Evolutionary conservation across 768 basidiomycete species (phyloP).

Genomic region (Amanita brunnescens): DNA sequence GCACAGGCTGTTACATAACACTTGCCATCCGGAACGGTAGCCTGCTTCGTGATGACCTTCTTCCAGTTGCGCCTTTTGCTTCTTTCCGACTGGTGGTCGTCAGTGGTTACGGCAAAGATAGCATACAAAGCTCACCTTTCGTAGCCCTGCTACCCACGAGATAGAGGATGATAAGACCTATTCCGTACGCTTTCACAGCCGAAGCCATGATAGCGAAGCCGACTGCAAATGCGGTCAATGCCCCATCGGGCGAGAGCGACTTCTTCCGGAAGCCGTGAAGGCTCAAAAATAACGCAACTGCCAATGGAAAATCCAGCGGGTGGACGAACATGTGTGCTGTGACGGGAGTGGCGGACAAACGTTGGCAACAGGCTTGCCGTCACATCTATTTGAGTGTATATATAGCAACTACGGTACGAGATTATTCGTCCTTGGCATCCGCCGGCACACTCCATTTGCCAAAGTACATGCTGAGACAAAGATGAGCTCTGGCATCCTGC

Average conservation of each 20-base stretch:
- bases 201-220: constrained; percentile 68
- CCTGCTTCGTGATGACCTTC: constrained; percentile 69
- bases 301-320: constrained; percentile 29
- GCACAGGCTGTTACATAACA: constrained; percentile 70
- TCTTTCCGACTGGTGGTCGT: constrained; percentile 50
- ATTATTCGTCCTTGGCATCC: neutral
- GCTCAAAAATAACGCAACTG: constrained; percentile 46
- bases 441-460: constrained; percentile 37
- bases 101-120: neutral
- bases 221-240: constrained; percentile 64
- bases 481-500: constrained; percentile 10
- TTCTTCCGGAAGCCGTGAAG: constrained; percentile 64
- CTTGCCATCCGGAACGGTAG: constrained; percentile 72
- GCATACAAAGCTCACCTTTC: constrained; percentile 42
- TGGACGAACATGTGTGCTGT: constrained; percentile 1
- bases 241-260: constrained; percentile 73
- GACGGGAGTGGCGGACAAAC: neutral
- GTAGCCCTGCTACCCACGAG: constrained; percentile 76
- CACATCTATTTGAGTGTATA: neutral
- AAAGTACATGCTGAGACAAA: constrained; percentile 30
- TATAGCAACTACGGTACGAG: neutral
- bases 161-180: constrained; percentile 69
- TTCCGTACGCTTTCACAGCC: constrained; percentile 56
- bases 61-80: constrained; percentile 65
- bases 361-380: neutral